Evolutionary conservation across 2,329 filamentous ascomycete species (phyloP), one percentile per base, ranked within the genome.

Genomic region (Stachybotrys chartarum): DNA sequence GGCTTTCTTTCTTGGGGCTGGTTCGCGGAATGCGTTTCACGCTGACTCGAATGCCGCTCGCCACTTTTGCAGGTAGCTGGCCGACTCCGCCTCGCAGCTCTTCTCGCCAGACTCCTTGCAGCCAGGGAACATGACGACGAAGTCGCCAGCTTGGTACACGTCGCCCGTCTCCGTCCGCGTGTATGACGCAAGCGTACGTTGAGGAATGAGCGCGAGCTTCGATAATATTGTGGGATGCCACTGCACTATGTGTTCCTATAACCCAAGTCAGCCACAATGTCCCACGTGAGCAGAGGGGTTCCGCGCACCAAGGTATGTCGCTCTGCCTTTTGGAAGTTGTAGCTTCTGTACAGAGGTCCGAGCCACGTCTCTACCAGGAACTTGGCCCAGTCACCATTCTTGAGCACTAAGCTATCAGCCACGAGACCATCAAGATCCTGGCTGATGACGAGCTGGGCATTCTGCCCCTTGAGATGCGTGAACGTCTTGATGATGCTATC

Each of bases 401-500:
- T 81, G 12, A 99, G 69, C 14, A 97, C 76, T 59, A 96, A 87
- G 71, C 90, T 96, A 11, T 84, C 84, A 16, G 85, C 81, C 30
- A 84, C 84, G 54, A 99, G 69, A 6, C 93, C 92, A 42, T 89
- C 86, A 51, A 81, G 82, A 67, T 99, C 94, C 72, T 97, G 91
- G 7, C 89, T 88, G 44, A 97, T 70, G 45, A 97, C 81, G 14
- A 97, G 78, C 61, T 96, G 89, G 47, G 96, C 85, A 55, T 91
- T 82, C 49, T 88, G 79, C 42, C 85, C 86, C 59, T 84, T 85
- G n/a, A 96, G 76, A 66, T 96, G 87, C 16, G 82, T 77, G 68
- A 96, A 96, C 0, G 95, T 97, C 77, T 90, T 93, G 75, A 99
- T 97, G 64, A 99, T 92, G 73, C 91, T 96, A 73, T 97, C 91